Conservation (phyloP, 2,329 filamentous ascomycete species). For the Epicoccum sorghinum region DNA sequence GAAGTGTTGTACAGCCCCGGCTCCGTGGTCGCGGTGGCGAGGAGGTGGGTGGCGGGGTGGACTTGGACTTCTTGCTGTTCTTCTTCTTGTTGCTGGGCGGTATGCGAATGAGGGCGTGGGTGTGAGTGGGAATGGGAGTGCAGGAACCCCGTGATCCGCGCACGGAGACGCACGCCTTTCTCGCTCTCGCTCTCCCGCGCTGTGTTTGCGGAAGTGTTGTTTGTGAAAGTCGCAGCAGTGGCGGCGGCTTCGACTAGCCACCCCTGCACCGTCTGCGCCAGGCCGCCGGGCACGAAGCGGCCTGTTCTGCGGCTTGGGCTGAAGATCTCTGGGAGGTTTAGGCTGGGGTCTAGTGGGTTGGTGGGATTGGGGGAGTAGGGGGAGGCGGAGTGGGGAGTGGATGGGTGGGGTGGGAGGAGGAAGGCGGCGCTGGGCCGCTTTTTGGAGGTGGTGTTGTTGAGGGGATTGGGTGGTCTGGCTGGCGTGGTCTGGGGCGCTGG, state of each 20-base stretch:
- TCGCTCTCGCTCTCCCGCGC: slow-evolving; percentile 28
- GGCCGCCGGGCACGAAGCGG: slow-evolving; percentile 56
- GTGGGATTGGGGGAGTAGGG: slow-evolving; percentile 13
- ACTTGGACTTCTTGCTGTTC: too few species aligned
- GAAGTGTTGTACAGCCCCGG: slow-evolving; percentile 22
- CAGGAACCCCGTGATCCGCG: slow-evolving; percentile 11
- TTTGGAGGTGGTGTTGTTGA: neutral
- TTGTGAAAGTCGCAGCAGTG: too few species aligned
- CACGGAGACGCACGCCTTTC: slow-evolving; percentile 31
- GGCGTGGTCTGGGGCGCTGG: slow-evolving; percentile 12
- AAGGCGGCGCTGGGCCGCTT: slow-evolving; percentile 2
- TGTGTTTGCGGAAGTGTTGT: slow-evolving; percentile 19
- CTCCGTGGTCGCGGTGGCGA: slow-evolving; percentile 5
- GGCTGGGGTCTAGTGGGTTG: slow-evolving; percentile 32
- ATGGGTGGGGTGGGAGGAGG: slow-evolving; percentile 1
- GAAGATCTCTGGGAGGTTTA: slow-evolving; percentile 56
- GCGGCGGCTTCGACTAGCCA: slow-evolving; percentile 57
- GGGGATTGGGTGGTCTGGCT: neutral
- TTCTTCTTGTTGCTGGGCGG: too few species aligned
- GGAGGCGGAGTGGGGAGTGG: neutral
- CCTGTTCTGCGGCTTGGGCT: slow-evolving; percentile 59
- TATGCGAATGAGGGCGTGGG: too few species aligned
- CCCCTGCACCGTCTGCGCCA: slow-evolving; percentile 56
- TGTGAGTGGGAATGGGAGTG: too few species aligned
- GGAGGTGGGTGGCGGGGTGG: too few species aligned